Percentiles rank a stretch among this genome's conserved stretches.
These are phyloP conservation scores for Candida golubevii DNA, from an alignment of 805 yeast species.

Conservation along the genomic window DNA sequence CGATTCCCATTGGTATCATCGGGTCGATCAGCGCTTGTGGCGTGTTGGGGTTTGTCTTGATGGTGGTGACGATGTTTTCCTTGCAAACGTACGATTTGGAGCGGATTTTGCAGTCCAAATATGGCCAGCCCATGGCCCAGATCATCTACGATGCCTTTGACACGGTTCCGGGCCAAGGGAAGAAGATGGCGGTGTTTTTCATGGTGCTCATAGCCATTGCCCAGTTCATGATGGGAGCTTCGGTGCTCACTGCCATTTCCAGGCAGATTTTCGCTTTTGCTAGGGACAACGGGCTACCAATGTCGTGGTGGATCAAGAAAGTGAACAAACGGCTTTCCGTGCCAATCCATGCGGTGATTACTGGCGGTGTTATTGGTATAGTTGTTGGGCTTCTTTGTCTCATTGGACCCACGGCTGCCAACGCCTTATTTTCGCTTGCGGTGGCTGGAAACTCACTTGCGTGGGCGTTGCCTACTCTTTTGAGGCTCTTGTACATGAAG, in stretches of 20 bases:
- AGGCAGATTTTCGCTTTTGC: constrained; percentile 75
- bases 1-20: constrained; percentile 63
- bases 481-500: constrained; percentile 44
- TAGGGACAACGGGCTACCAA: constrained; percentile 72
- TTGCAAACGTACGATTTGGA: constrained; percentile 41
- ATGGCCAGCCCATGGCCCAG: constrained; percentile 64
- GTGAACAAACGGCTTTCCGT: constrained; percentile 55
- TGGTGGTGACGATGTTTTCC: constrained; percentile 52
- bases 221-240: constrained; percentile 64
- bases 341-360: constrained; percentile 57
- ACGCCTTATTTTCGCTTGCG: constrained; percentile 62
- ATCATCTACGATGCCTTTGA: constrained; percentile 52
- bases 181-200: constrained; percentile 60
- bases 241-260: constrained; percentile 58
- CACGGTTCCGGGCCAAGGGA: constrained; percentile 35
- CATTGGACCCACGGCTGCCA: constrained; percentile 57
- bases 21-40: constrained; percentile 57
- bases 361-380: constrained; percentile 45
- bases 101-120: constrained; percentile 18
- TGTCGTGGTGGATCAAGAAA: constrained; percentile 44
- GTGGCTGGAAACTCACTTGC: constrained; percentile 61
- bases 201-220: constrained; percentile 56
- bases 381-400: constrained; percentile 55
- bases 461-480: constrained; percentile 55
- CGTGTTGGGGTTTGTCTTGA: constrained; percentile 53